Percentiles rank a stretch among this genome's conserved stretches.
Evolutionary conservation across 805 yeast genomes (phyloP).

Genomic region (Lipomyces anomalus): DNA sequence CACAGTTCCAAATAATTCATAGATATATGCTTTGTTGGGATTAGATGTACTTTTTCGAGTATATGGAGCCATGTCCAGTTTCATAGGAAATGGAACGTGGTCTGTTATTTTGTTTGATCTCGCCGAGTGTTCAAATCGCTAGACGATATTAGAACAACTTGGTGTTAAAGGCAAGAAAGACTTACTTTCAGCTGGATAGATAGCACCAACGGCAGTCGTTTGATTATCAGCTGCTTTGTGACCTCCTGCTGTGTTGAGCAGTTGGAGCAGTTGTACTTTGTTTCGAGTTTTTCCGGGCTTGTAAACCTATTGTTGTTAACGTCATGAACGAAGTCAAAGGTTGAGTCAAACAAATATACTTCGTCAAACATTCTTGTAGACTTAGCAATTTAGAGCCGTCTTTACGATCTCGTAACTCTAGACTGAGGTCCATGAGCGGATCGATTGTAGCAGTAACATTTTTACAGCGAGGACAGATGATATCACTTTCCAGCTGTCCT

Average conservation of each 20-base stretch:
- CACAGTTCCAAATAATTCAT: constrained; percentile 81
- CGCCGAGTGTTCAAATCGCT: constrained; percentile 53
- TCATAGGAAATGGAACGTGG: constrained; percentile 65
- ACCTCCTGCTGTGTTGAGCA: constrained; percentile 64
- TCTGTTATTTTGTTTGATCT: constrained; percentile 66
- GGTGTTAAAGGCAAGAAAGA: not conserved
- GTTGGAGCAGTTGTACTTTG: constrained; percentile 59
- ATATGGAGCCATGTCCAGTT: constrained; percentile 66
- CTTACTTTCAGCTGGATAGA: constrained; percentile 67
- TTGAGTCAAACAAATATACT: constrained; percentile 7
- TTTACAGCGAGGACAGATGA: constrained; percentile 66
- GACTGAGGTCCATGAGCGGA: constrained; percentile 82
- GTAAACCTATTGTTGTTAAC: constrained; percentile 60
- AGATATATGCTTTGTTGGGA: constrained; percentile 39
- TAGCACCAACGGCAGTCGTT: constrained; percentile 67
- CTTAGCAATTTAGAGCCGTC: constrained; percentile 10
- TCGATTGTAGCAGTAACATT: constrained; percentile 66
- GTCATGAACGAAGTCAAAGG: constrained; percentile 51
- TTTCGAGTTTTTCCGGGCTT: constrained; percentile 67
- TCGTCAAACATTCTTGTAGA: constrained; percentile 30
- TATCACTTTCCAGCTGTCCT: constrained; percentile 75
- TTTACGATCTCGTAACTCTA: constrained; percentile 32
- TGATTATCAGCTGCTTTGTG: constrained; percentile 63
- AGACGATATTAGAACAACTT: not conserved
- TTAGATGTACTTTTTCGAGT: constrained; percentile 22